These are phyloP conservation scores for Ligustrum vulgare DNA, from an alignment of 257 asterid species.

Conservation along the genomic window DNA sequence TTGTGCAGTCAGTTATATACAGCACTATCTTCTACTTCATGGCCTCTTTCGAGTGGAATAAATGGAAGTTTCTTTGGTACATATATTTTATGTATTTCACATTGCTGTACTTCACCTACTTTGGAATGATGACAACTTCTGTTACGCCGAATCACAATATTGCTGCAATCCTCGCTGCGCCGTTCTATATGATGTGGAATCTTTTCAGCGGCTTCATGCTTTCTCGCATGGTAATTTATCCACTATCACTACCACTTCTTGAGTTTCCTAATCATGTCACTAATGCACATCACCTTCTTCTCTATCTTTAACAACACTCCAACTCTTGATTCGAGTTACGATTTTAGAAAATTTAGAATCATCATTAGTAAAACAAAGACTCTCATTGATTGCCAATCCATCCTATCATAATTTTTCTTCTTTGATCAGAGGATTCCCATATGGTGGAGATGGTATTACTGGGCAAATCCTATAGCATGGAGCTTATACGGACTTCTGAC, in stretches of 20 bases:
- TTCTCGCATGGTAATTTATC: slow-evolving; percentile 50
- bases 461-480: slow-evolving; percentile 92
- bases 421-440: slow-evolving; percentile 72
- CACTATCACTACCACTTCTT: neutral
- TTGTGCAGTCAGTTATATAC: slow-evolving; percentile 66
- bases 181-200: slow-evolving; percentile 85
- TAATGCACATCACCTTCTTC: too few relatives aligned
- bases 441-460: slow-evolving; percentile 98
- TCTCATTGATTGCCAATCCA: neutral
- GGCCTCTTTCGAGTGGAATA: slow-evolving; percentile 80
- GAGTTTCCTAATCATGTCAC: too few relatives aligned
- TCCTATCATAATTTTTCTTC: neutral
- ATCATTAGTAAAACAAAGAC: neutral
- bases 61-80: slow-evolving; percentile 73
- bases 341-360: neutral
- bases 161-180: slow-evolving; percentile 75
- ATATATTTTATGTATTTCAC: slow-evolving; percentile 76
- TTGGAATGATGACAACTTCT: slow-evolving; percentile 90
- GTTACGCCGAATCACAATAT: slow-evolving; percentile 74
- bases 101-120: slow-evolving; percentile 76
- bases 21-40: slow-evolving; percentile 70
- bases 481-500: slow-evolving; percentile 79
- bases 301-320: too few relatives aligned
- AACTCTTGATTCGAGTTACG: neutral
- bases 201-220: slow-evolving; percentile 85